These are phyloP conservation scores for Sporothrix pseudoabietina DNA, from an alignment of 2,329 filamentous ascomycete genomes.

Conservation along the genomic window DNA sequence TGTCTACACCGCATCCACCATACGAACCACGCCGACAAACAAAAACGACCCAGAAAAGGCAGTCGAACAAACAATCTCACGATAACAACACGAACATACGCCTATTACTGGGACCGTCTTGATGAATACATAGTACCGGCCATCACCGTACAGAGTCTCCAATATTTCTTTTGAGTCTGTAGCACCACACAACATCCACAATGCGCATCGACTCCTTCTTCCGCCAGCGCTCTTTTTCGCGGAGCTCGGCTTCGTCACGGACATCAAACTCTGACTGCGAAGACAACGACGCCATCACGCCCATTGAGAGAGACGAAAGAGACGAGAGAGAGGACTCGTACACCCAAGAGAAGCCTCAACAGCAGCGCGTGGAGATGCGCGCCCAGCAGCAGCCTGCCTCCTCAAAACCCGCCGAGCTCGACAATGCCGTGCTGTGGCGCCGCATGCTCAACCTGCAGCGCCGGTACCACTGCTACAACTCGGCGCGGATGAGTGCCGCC, in stretches of 20 bases:
- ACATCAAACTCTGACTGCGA: constrained; percentile 23
- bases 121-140: background rate
- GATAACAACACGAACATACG: background rate
- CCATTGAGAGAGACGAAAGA: background rate
- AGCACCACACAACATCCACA: background rate
- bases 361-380: background rate
- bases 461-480: constrained; percentile 49
- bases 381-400: background rate
- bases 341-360: background rate
- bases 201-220: background rate
- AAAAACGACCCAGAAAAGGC: background rate
- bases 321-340: background rate
- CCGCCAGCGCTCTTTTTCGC: constrained; percentile 21
- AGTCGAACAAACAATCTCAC: background rate
- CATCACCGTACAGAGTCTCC: background rate
- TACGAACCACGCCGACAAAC: background rate
- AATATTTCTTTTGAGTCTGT: background rate
- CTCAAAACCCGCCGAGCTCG: constrained; percentile 33
- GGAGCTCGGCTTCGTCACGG: constrained; percentile 24
- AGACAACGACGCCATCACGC: constrained; percentile 36
- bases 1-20: background rate
- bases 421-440: constrained; percentile 46
- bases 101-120: no score
- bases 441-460: constrained; percentile 49
- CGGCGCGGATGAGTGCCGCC: constrained; percentile 49